Evolutionary conservation across 371 early-diverging fungal species (phyloP), one percentile per base, ranked within the genome.

Genomic region (Mucor ambiguus): DNA sequence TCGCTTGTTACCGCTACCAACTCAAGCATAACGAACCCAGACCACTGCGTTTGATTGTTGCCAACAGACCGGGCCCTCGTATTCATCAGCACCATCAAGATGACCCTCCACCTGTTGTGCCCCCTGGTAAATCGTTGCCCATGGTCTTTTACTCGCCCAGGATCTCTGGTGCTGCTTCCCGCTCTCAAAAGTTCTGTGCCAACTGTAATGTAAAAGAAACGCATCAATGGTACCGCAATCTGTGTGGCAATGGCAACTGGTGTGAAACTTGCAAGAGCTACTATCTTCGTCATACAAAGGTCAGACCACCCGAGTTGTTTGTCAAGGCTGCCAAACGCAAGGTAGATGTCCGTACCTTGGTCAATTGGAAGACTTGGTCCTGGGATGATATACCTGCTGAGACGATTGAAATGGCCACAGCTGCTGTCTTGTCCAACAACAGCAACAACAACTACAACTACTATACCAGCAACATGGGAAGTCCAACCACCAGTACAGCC

Each of bases 211-310:
- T 82, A 4, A 67, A 67, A 32, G 75, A 78, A 58, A 82, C 82
- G 0, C 82, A 82, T 63, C 82, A 82, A 68, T 82, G 82, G 80
- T 82, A 79, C 44, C 74, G 80, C 9, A 82, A 82, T 59, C 46
- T 79, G 6, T 78, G 80, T 58, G 82, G 82, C 32, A 38, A 67
- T 26, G 82, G 82, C 1, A 76, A 82, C 58, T 82, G 82, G 82
- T 82, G 82, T 56, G 80, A 82, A 43, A 82, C 80, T 2, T 82
- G 82, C 46, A 82, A 79, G 64, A 79, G 78, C 30, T 82, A 82
- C 58, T 79, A 78, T 38, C 52, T 82, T 16, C 72, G 82, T 37
- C 76, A 82, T 62, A 72, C 68, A 14, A 74, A 69, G 38, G 67
- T 82, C 0, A 69, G 82, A 24, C 82, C 82, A 9, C 71, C 78